phyloP scores from a whole-genome alignment of 164 flowering plant genomes.

The Annona squamosa region DNA sequence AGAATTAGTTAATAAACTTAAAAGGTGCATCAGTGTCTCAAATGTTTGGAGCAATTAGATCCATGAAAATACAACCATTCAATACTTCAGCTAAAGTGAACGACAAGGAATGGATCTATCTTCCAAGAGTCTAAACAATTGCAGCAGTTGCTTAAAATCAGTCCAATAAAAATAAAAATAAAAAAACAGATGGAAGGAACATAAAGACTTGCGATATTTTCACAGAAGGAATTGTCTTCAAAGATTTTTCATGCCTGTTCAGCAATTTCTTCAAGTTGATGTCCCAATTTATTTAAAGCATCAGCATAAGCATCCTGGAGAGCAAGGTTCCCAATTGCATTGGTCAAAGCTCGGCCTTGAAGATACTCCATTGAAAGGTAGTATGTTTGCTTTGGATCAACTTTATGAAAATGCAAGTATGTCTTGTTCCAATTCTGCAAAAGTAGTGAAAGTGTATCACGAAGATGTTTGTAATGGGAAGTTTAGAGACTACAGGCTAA shows the following conservation, averaged over 20 bases:
- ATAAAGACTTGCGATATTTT: neutral
- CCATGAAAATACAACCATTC: neutral
- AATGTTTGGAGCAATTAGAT: neutral
- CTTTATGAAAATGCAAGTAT: slow-evolving; percentile 67
- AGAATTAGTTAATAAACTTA: neutral
- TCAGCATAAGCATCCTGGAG: slow-evolving; percentile 71
- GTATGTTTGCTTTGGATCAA: slow-evolving; percentile 88
- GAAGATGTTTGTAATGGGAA: neutral
- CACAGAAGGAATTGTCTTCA: neutral
- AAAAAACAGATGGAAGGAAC: neutral
- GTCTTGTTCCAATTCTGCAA: slow-evolving; percentile 97
- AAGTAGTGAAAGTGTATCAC: neutral
- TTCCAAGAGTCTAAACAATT: neutral
- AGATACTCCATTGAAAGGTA: slow-evolving; percentile 97
- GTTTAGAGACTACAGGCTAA: neutral
- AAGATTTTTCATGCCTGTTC: slow-evolving; percentile 52
- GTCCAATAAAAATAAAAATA: neutral
- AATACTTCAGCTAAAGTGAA: neutral
- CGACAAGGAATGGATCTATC: neutral
- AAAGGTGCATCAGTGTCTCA: neutral
- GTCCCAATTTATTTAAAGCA: slow-evolving; percentile 78
- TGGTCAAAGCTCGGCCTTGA: slow-evolving; percentile 87
- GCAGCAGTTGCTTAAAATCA: neutral
- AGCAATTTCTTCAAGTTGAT: slow-evolving; percentile 68
- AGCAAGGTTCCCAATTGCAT: slow-evolving; percentile 81